Base-by-base conservation (phyloP, 2,329 filamentous ascomycete species). In the Pseudogymnoascus sp. region DNA sequence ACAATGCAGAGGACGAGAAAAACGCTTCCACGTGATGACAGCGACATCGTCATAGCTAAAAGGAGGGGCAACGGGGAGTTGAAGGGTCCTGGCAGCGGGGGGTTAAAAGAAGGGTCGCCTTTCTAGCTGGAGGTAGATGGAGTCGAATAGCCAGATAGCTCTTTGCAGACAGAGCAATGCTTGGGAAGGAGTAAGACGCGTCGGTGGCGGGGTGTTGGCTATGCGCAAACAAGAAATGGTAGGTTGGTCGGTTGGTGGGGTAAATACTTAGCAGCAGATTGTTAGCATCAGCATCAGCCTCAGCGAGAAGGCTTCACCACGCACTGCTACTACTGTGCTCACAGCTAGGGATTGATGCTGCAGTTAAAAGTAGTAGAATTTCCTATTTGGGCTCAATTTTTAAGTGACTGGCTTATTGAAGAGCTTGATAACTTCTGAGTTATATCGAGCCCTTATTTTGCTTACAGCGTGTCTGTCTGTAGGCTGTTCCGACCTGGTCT, bases 1-100 rank as follows among this genome's bases (percentile, higher is more conserved):
- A 85, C 69, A 59, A 86, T 70, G 66, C 76, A 77, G 58, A 82
- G 65, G 67, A 82, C 74, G 62, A 87, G 76, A 71, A 87, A 63
- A 42, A 72, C 19, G 8, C 69, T 67, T 30, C 69, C 66, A 36
- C 64, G 66, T 49, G 60, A 66, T 58, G 49, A 52, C 16, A 22
- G 23, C 42, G 35, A 38, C 16, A 62, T 36, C 16, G 36, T 45
- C 62, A 63, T 63, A 30, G 23, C 25, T 30, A 16, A 16, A 52
- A 30, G 25, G 45, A 52, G 45, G 59, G 59, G 45, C 45, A 52
- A 30, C 25, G 45, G 25, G 45, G 12, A 14, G 8, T 30, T 19
- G n/a, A 52, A 52, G 45, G 45, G 25, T 52, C 45, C 45, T 30
- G 0, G 25, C 12, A 1, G 25, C 25, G 45, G 45, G 42, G 5